These are phyloP conservation scores for Eucommia ulmoides DNA, from an alignment of 257 asterid genomes.

Conservation along the genomic window DNA sequence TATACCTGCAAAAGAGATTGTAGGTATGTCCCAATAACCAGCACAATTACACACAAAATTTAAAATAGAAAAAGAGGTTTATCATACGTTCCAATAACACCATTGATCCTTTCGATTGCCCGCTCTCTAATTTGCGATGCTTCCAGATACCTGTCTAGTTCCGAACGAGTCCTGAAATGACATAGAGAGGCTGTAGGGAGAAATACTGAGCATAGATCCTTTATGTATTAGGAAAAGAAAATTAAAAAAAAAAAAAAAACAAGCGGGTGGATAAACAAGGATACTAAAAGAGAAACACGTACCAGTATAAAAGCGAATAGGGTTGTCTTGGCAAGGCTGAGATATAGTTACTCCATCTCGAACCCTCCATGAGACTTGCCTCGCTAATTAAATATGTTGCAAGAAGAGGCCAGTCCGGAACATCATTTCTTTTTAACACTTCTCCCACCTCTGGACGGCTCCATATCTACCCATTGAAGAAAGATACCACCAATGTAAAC, in stretches of 20 bases:
- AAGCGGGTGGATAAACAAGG: too few species aligned
- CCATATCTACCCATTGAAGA: too few species aligned
- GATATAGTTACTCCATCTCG: constrained; percentile 87
- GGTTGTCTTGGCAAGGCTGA: constrained; percentile 94
- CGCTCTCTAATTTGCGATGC: constrained; percentile 86
- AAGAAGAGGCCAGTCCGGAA: constrained; percentile 93
- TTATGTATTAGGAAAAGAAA: constrained; percentile 9
- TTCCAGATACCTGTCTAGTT: constrained; percentile 81
- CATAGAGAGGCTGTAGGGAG: constrained; percentile 60
- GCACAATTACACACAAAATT: constrained; percentile 7
- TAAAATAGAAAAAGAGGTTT: constrained; percentile 10
- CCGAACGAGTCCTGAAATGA: constrained; percentile 94
- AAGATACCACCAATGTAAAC: too few species aligned
- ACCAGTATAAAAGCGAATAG: constrained; percentile 91
- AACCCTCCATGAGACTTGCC: constrained; percentile 52
- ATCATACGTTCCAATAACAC: constrained; percentile 82
- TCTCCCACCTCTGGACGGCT: constrained; percentile 61
- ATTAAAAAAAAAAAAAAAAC: neutral
- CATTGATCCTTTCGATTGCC: constrained; percentile 78
- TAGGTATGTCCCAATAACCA: constrained; percentile 5
- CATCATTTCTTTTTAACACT: constrained; percentile 47
- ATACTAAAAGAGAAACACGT: constrained; percentile 17
- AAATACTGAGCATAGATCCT: constrained; percentile 48
- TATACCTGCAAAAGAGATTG: constrained; percentile 47
- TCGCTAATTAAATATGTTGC: constrained; percentile 89